A percentile compares a stretch with the other conserved stretches of the same genome.
Evolutionary conservation across 2,329 filamentous ascomycete species (phyloP).

Genomic region (Bipolaris zeicola): DNA sequence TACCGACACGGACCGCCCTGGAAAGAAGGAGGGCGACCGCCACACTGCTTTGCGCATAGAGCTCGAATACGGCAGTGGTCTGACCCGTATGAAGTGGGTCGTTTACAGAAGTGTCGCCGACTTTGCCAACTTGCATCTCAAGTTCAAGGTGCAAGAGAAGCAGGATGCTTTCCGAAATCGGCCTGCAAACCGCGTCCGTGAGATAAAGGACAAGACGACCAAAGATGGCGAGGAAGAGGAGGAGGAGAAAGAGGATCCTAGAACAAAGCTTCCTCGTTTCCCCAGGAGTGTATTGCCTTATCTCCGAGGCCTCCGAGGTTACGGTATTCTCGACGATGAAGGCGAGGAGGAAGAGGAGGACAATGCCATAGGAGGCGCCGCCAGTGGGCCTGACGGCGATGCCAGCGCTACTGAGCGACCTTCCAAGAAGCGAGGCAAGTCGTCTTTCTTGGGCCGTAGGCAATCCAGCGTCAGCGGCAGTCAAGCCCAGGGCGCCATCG

Average conservation of each 20-base stretch:
- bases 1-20: slow-evolving; percentile 70
- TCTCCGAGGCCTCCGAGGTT: slow-evolving; percentile 76
- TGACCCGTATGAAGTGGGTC: slow-evolving; percentile 96
- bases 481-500: slow-evolving; percentile 29
- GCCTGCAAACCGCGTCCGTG: slow-evolving; percentile 45
- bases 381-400: slow-evolving; percentile 66
- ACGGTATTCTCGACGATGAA: slow-evolving; percentile 63
- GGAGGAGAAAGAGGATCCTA: slow-evolving; percentile 65
- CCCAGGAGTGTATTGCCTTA: slow-evolving; percentile 90
- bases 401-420: slow-evolving; percentile 71
- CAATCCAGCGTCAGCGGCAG: slow-evolving; percentile 59
- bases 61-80: slow-evolving; percentile 92
- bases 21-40: slow-evolving; percentile 55
- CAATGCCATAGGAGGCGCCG: slow-evolving; percentile 56
- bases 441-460: slow-evolving; percentile 64
- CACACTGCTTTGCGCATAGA: slow-evolving; percentile 91
- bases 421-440: slow-evolving; percentile 58
- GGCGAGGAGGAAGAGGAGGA: slow-evolving; percentile 78
- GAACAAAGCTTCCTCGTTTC: slow-evolving; percentile 84
- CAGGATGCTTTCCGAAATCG: slow-evolving; percentile 79
- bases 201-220: slow-evolving; percentile 22
- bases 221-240: slow-evolving; percentile 30
- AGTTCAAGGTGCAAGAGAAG: slow-evolving; percentile 86
- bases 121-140: slow-evolving; percentile 89
- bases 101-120: slow-evolving; percentile 86